These are phyloP conservation scores for Cyberlindnera xylosilytica DNA, from an alignment of 805 yeast genomes.

Conservation along the genomic window DNA sequence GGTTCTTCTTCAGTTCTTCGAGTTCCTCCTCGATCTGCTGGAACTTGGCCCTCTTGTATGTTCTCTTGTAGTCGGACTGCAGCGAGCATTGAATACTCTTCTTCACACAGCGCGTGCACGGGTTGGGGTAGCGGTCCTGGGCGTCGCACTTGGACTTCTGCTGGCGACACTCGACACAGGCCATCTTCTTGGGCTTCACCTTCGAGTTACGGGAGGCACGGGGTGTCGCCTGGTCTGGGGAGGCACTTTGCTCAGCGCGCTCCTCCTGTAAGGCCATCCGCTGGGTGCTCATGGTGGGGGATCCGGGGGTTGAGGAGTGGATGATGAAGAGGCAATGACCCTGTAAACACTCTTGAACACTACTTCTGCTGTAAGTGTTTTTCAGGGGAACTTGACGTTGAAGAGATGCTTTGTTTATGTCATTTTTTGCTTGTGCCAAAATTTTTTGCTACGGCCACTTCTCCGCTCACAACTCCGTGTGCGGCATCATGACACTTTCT, in stretches of 20 bases:
- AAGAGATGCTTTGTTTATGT: background rate
- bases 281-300: background rate
- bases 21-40: conserved; percentile 83
- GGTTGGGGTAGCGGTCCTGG: conserved; percentile 63
- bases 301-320: background rate
- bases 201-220: background rate
- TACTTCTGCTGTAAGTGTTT: no score
- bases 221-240: conserved; percentile 3
- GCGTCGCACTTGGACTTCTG: conserved; percentile 94
- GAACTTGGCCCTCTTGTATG: conserved; percentile 80
- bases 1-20: conserved; percentile 58
- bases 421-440: background rate
- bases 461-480: background rate
- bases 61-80: conserved; percentile 80
- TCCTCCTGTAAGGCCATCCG: background rate
- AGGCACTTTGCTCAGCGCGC: background rate
- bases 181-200: conserved; percentile 52
- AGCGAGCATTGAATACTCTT: conserved; percentile 68
- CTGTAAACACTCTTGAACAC: no score
- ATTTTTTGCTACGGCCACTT: background rate
- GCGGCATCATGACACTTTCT: background rate
- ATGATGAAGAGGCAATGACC: no score
- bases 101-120: conserved; percentile 80
- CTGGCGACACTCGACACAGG: conserved; percentile 95
- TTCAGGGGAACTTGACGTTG: no score